These are phyloP conservation scores for Castanea crenata DNA, from an alignment of 306 rosid species.

Conservation along the genomic window DNA sequence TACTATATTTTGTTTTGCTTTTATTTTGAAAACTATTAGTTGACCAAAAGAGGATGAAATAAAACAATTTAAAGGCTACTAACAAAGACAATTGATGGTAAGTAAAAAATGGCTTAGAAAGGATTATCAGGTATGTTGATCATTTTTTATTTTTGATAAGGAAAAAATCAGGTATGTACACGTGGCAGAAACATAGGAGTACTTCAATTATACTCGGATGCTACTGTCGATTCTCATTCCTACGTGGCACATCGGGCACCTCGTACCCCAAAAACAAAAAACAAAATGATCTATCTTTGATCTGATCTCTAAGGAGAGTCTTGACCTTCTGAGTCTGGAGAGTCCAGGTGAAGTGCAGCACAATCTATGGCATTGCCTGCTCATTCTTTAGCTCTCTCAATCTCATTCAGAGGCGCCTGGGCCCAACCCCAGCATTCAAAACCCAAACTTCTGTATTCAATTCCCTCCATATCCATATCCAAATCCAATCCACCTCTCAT, in stretches of 20 bases:
- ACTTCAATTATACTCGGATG: neutral
- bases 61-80: too few species aligned
- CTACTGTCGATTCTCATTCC: neutral
- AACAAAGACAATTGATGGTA: too few species aligned
- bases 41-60: too few species aligned
- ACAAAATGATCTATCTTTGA: too few species aligned
- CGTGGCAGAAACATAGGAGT: neutral
- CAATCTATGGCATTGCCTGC: slow-evolving; percentile 55
- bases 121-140: too few species aligned
- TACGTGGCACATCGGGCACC: neutral
- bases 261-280: neutral
- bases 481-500: neutral
- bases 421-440: slow-evolving; percentile 17
- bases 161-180: neutral
- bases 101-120: too few species aligned
- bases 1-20: too few species aligned
- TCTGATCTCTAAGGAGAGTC: too few species aligned
- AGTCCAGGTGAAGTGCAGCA: neutral
- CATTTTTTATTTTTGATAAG: neutral
- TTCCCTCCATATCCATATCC: neutral
- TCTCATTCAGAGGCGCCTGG: slow-evolving; percentile 20
- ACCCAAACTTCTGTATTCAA: slow-evolving; percentile 5
- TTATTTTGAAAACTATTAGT: too few species aligned
- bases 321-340: too few species aligned
- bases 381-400: slow-evolving; percentile 41